A percentile compares a stretch with the other conserved stretches of the same genome.
These are phyloP conservation scores for Trichaptum fuscoviolaceum DNA, from an alignment of 768 basidiomycete genomes.

Conservation along the genomic window DNA sequence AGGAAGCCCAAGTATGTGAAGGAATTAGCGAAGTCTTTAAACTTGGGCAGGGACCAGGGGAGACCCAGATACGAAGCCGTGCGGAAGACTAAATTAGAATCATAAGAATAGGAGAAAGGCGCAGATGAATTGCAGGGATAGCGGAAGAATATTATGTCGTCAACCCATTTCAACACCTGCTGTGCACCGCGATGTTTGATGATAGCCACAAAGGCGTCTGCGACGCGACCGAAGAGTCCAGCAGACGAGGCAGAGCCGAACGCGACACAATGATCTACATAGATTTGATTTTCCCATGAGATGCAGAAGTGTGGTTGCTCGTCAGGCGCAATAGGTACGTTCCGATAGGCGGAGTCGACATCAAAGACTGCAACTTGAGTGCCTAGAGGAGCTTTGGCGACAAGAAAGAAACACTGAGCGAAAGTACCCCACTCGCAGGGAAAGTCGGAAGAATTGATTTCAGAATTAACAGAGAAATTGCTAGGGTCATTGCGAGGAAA, in stretches of 20 bases:
- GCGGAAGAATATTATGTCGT: slow-evolving; percentile 30
- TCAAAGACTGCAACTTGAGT: slow-evolving; percentile 32
- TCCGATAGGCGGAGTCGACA: slow-evolving; percentile 35
- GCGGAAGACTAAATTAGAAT: neutral
- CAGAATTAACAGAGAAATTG: slow-evolving; percentile 22
- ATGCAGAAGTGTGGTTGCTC: slow-evolving; percentile 4
- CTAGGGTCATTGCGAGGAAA: slow-evolving; percentile 10
- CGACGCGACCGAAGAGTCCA: slow-evolving; percentile 27
- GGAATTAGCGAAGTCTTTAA: slow-evolving; percentile 10
- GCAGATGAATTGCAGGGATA: slow-evolving; percentile 8
- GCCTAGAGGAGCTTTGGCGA: slow-evolving; percentile 30
- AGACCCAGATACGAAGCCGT: slow-evolving; percentile 1
- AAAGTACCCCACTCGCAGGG: slow-evolving; percentile 45
- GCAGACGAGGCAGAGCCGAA: slow-evolving; percentile 25
- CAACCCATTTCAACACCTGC: slow-evolving; percentile 29
- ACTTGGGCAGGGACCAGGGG: neutral
- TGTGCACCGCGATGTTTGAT: slow-evolving; percentile 14
- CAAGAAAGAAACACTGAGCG: slow-evolving; percentile 21
- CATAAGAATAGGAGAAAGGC: slow-evolving; percentile 1
- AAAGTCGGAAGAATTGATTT: slow-evolving; percentile 27
- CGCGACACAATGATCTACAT: slow-evolving; percentile 10
- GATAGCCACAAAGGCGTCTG: slow-evolving; percentile 26
- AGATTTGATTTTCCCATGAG: neutral
- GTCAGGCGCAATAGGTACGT: slow-evolving; percentile 7
- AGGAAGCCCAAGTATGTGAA: slow-evolving; percentile 25